phyloP scores from a whole-genome alignment of 805 yeast genomes.

The Candida glaebosa region DNA sequence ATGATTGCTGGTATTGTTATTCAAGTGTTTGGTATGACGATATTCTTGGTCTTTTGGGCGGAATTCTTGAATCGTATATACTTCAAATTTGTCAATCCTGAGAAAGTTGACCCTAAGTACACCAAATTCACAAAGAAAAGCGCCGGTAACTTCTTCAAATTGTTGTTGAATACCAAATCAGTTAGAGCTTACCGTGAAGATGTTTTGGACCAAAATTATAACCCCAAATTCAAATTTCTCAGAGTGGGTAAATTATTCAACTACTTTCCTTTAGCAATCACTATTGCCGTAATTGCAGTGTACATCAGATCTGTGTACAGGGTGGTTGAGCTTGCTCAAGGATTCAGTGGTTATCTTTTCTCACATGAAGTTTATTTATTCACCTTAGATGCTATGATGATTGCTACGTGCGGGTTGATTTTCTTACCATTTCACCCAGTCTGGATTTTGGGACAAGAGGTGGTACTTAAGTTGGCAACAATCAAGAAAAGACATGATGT shows the following conservation, averaged over 20 bases:
- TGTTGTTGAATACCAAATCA: conserved; percentile 21
- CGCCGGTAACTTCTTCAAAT: conserved; percentile 18
- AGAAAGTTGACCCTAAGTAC: conserved; percentile 5
- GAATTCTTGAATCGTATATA: conserved; percentile 25
- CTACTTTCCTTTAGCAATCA: conserved; percentile 29
- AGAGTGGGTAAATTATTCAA: conserved; percentile 21
- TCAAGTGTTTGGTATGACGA: conserved; percentile 34
- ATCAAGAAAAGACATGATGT: conserved; percentile 11
- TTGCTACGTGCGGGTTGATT: conserved; percentile 27
- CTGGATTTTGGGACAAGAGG: conserved; percentile 36
- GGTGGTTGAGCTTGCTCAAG: conserved; percentile 37
- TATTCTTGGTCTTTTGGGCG: conserved; percentile 31
- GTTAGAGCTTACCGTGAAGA: conserved; percentile 16
- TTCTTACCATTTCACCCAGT: conserved; percentile 36
- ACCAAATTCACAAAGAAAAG: conserved; percentile 12
- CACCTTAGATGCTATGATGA: conserved; percentile 36
- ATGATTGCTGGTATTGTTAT: conserved; percentile 38
- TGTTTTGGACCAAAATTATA: conserved; percentile 26
- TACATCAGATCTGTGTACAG: conserved; percentile 34
- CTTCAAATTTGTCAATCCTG: conserved; percentile 17
- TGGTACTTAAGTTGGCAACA: conserved; percentile 12
- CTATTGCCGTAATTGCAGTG: conserved; percentile 25
- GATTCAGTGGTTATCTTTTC: conserved; percentile 32
- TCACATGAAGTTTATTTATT: conserved; percentile 32
- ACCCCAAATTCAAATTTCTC: conserved; percentile 17